Evolutionary conservation across 768 basidiomycete genomes (phyloP).

Genomic region (Glaciozyma martinii): DNA sequence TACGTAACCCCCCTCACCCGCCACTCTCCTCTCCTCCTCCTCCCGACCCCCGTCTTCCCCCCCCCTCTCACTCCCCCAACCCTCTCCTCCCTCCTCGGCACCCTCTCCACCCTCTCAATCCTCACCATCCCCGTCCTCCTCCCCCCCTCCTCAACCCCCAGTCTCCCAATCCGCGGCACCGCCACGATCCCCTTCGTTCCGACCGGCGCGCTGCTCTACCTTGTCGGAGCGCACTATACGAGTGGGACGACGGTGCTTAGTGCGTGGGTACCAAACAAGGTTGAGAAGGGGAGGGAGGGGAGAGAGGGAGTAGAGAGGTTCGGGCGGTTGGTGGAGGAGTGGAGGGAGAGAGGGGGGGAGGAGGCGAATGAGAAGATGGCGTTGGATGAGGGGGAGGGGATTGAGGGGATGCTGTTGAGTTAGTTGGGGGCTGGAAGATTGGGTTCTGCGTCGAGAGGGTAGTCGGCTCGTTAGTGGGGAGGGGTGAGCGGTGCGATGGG

Average conservation of each 20-base stretch:
- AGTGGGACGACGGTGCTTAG: constrained; percentile 17
- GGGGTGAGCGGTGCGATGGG: no score
- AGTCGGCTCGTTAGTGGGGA: no score
- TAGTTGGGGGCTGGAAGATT: no score
- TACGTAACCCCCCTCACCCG: no score
- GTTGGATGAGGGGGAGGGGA: neutral
- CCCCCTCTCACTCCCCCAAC: neutral
- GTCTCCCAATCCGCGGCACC: neutral
- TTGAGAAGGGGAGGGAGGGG: neutral
- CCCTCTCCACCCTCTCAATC: constrained; percentile 2
- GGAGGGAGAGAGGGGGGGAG: neutral
- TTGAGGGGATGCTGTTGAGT: neutral
- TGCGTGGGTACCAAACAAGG: constrained; percentile 16
- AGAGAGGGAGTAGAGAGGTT: no score
- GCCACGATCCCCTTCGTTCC: constrained; percentile 1
- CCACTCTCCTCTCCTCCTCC: constrained; percentile 1
- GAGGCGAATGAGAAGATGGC: neutral
- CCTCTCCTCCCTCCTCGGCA: neutral
- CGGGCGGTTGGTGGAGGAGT: neutral
- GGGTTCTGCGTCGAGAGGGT: no score
- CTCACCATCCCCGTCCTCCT: neutral
- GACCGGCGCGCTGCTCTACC: constrained; percentile 21
- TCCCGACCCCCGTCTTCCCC: constrained; percentile 3
- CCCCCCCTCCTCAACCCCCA: no score
- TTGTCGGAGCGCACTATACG: constrained; percentile 16